Conservation (phyloP, 75 land plant species). For the Isoetes taiwanensis region DNA sequence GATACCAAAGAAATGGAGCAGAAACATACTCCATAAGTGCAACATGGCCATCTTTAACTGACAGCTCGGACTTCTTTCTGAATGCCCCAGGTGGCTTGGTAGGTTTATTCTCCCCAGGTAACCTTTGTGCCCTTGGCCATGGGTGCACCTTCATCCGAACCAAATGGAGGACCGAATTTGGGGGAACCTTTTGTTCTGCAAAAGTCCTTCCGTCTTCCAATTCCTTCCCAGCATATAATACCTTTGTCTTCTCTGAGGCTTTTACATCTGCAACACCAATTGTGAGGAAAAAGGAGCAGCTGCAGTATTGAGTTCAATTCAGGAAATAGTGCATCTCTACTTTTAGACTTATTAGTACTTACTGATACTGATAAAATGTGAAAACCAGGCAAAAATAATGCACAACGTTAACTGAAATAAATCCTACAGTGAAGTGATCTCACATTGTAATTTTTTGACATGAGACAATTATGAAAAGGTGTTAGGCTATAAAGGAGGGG, state of each 20-base stretch:
- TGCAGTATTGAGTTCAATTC: too few species aligned
- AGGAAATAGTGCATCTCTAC: too few species aligned
- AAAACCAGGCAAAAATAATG: too few species aligned
- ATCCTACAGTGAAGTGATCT: too few species aligned
- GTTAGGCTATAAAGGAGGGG: too few species aligned
- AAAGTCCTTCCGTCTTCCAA: slow-evolving; percentile 60
- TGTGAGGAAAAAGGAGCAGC: not conserved
- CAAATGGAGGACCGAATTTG: slow-evolving; percentile 85
- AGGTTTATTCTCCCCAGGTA: slow-evolving; percentile 85
- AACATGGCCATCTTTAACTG: slow-evolving; percentile 92
- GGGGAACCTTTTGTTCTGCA: slow-evolving; percentile 68
- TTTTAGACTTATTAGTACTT: too few species aligned
- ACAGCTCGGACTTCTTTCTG: slow-evolving; percentile 95
- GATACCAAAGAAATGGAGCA: not conserved
- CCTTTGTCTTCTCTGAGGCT: slow-evolving; percentile 58
- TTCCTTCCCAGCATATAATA: slow-evolving; percentile 67
- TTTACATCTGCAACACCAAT: slow-evolving; percentile 80
- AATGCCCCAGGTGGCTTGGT: slow-evolving; percentile 95
- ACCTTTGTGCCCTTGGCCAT: slow-evolving; percentile 80
- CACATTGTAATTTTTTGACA: too few species aligned
- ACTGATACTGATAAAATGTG: too few species aligned
- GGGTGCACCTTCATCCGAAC: slow-evolving; percentile 71
- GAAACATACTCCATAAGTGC: slow-evolving; percentile 90
- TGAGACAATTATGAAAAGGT: too few species aligned
- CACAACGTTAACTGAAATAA: too few species aligned